phyloP scores from a whole-genome alignment of 345 rosid genomes.

The Gossypium herbaceum region DNA sequence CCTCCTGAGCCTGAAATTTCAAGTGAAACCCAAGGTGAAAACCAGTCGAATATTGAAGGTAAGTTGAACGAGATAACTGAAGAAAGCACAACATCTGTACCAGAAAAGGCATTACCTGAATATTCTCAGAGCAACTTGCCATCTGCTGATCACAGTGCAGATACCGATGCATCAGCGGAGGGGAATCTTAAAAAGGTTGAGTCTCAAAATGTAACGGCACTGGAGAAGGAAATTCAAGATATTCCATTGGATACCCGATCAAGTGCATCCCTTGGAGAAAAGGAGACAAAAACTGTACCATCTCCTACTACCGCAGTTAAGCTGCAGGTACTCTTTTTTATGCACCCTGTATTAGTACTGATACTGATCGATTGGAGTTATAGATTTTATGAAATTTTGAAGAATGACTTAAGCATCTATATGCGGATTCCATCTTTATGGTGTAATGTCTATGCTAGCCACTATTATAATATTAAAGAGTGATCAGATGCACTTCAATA shows the following conservation, averaged over 20 bases:
- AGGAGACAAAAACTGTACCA: conserved; percentile 17
- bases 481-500: conserved; percentile 6
- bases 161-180: conserved; percentile 28
- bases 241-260: conserved; percentile 21
- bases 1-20: conserved; percentile 29
- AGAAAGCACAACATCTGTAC: conserved; percentile 28
- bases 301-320: conserved; percentile 18
- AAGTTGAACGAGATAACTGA: conserved; percentile 33
- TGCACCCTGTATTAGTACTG: background rate
- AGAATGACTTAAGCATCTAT: background rate
- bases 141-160: conserved; percentile 30
- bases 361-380: background rate
- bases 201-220: conserved; percentile 30
- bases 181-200: conserved; percentile 28
- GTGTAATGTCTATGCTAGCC: background rate
- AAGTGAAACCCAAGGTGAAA: conserved; percentile 26
- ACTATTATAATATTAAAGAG: background rate
- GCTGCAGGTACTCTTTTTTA: conserved; percentile 33
- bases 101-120: conserved; percentile 29
- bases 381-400: background rate
- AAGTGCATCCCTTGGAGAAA: conserved; percentile 23
- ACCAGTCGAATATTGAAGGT: conserved; percentile 23
- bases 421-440: background rate
- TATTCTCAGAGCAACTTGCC: conserved; percentile 21
- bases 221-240: conserved; percentile 36